Evolutionary conservation across 805 yeast species (phyloP).

Genomic region (Candida sphagnicola): DNA sequence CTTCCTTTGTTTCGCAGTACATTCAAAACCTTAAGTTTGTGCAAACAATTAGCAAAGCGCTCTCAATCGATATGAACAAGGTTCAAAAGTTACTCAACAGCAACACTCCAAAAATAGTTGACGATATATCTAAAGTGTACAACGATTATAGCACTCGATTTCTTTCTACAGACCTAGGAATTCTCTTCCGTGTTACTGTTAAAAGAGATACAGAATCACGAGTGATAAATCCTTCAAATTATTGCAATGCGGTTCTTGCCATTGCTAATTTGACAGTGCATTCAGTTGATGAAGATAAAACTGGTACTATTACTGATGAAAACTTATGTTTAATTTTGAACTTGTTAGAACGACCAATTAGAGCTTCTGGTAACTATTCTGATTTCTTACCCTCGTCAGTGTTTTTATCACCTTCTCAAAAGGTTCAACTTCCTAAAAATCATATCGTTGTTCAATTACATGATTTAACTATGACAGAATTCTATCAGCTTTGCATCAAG

Average conservation of each 20-base stretch:
- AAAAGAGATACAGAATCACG: slow-evolving; percentile 57
- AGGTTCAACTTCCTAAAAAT: slow-evolving; percentile 8
- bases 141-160: slow-evolving; percentile 19
- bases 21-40: not conserved
- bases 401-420: slow-evolving; percentile 29
- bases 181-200: slow-evolving; percentile 31
- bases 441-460: slow-evolving; percentile 54
- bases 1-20: not conserved
- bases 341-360: slow-evolving; percentile 55
- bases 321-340: slow-evolving; percentile 56
- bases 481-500: slow-evolving; percentile 59
- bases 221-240: slow-evolving; percentile 52
- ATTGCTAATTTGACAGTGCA: slow-evolving; percentile 54
- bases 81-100: not conserved
- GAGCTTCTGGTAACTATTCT: slow-evolving; percentile 34
- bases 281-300: slow-evolving; percentile 63
- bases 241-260: slow-evolving; percentile 62
- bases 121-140: slow-evolving; percentile 5
- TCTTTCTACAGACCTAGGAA: slow-evolving; percentile 30
- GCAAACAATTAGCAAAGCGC: not conserved
- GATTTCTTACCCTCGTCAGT: slow-evolving; percentile 43
- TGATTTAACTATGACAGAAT: slow-evolving; percentile 61
- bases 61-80: slow-evolving; percentile 1
- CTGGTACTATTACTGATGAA: slow-evolving; percentile 47
- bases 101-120: slow-evolving; percentile 2